Evolutionary conservation across 495 filamentous ascomycete species (phyloP).

Genomic region (Penicillium ucsense): DNA sequence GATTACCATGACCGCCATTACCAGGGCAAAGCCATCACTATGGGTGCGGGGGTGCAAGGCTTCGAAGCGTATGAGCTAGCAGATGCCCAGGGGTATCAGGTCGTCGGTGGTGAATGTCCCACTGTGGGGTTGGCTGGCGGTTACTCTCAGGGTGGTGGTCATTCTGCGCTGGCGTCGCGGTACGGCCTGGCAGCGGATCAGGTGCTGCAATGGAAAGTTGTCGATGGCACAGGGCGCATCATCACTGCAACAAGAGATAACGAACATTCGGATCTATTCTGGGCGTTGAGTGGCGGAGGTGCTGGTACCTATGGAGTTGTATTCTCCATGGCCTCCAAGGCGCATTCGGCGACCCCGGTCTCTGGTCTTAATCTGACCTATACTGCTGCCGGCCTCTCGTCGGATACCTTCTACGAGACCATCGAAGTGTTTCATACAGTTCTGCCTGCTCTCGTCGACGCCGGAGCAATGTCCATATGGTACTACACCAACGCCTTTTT

Average conservation of each 20-base stretch:
- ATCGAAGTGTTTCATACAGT: slow-evolving; percentile 27
- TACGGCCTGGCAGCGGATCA: slow-evolving; percentile 54
- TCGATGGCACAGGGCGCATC: slow-evolving; percentile 38
- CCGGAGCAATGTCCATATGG: slow-evolving; percentile 21
- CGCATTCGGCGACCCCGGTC: slow-evolving; percentile 24
- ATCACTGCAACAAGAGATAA: slow-evolving; percentile 35
- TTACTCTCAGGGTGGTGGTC: slow-evolving; percentile 50
- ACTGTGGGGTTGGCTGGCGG: slow-evolving; percentile 32
- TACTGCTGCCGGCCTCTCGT: slow-evolving; percentile 6
- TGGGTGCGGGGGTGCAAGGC: slow-evolving; percentile 45
- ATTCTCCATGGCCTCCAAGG: slow-evolving; percentile 37
- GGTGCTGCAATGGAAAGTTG: slow-evolving; percentile 49
- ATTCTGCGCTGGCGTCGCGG: slow-evolving; percentile 35
- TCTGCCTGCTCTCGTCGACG: slow-evolving; percentile 35
- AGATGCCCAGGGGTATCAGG: neutral
- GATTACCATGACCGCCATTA: slow-evolving; percentile 28
- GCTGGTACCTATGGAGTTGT: slow-evolving; percentile 52
- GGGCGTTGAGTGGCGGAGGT: slow-evolving; percentile 56
- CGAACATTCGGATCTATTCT: slow-evolving; percentile 46
- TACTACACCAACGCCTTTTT: slow-evolving; percentile 32
- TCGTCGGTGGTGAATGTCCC: slow-evolving; percentile 8
- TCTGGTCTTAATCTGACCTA: slow-evolving; percentile 17
- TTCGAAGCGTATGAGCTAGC: slow-evolving; percentile 31
- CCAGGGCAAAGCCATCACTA: slow-evolving; percentile 36
- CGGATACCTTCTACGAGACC: slow-evolving; percentile 31